These are phyloP conservation scores for Zasmidium citrigriseum DNA, from an alignment of 2,329 filamentous ascomycete genomes.

Conservation along the genomic window DNA sequence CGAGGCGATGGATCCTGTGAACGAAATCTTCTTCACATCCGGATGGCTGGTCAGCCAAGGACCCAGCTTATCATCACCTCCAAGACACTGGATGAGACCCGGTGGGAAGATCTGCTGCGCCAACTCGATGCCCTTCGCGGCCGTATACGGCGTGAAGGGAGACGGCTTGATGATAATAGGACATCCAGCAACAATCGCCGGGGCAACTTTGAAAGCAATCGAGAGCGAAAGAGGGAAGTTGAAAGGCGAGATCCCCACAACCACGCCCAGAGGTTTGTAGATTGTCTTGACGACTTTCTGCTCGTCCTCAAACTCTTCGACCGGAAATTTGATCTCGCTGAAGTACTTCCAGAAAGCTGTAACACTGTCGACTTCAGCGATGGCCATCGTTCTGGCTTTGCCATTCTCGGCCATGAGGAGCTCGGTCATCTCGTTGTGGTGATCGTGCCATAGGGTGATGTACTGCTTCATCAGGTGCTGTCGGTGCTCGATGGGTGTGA, in stretches of 20 bases:
- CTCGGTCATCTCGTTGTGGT: conserved; percentile 13
- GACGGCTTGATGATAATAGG: conserved; percentile 63
- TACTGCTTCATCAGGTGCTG: conserved; percentile 21
- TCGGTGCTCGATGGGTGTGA: conserved; percentile 34
- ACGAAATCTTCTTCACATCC: conserved; percentile 56
- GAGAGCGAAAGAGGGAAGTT: conserved; percentile 38
- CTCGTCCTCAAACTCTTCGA: conserved; percentile 21
- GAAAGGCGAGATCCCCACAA: conserved; percentile 17
- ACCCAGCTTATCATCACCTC: conserved; percentile 39
- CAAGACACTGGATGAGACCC: conserved; percentile 43
- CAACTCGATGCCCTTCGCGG: conserved; percentile 39
- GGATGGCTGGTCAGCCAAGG: conserved; percentile 34
- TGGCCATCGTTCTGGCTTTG: conserved; percentile 19
- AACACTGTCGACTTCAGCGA: conserved; percentile 20
- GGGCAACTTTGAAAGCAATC: conserved; percentile 56
- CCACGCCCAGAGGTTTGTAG: conserved; percentile 22
- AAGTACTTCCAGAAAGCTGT: conserved; percentile 17
- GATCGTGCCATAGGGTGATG: conserved; percentile 8
- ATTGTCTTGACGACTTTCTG: conserved; percentile 18
- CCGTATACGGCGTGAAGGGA: conserved; percentile 63
- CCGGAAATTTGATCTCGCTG: conserved; percentile 20
- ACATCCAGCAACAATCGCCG: conserved; percentile 61
- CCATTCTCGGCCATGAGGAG: conserved; percentile 23
- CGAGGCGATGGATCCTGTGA: conserved; percentile 46
- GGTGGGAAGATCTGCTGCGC: conserved; percentile 49